Percentiles rank a stretch among this genome's conserved stretches.
These are phyloP conservation scores for Agrocybe pediades DNA, from an alignment of 768 basidiomycete species.

Conservation along the genomic window DNA sequence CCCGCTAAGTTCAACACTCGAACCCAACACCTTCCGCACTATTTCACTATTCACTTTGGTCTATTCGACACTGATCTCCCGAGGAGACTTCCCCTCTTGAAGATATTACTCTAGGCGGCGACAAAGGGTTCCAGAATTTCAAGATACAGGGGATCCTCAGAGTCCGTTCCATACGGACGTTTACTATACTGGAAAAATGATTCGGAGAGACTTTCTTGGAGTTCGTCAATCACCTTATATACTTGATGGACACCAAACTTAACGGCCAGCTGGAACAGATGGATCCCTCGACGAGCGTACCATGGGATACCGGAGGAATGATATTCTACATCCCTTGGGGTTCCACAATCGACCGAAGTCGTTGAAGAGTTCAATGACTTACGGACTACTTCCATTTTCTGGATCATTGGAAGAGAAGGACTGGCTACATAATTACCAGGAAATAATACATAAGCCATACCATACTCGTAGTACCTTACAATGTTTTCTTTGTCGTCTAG, in stretches of 20 bases:
- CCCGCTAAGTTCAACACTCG: slow-evolving; percentile 17
- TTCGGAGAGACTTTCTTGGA: background rate
- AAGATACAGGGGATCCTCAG: background rate
- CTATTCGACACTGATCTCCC: slow-evolving; percentile 29
- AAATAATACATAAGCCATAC: too few relatives aligned
- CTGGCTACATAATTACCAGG: too few relatives aligned
- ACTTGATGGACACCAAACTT: background rate
- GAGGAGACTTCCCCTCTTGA: slow-evolving; percentile 23
- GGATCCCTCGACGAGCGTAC: background rate
- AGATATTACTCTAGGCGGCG: slow-evolving; percentile 36
- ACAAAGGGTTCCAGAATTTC: slow-evolving; percentile 24
- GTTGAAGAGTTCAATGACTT: background rate
- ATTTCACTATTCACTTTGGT: slow-evolving; percentile 40
- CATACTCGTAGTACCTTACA: too few relatives aligned
- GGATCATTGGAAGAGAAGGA: too few relatives aligned
- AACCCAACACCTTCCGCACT: slow-evolving; percentile 29
- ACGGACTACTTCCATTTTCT: too few relatives aligned
- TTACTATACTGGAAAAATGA: background rate
- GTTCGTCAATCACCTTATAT: too few relatives aligned
- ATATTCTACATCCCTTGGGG: background rate
- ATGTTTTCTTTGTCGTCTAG: too few relatives aligned
- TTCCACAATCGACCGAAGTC: slow-evolving; percentile 8
- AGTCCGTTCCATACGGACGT: slow-evolving; percentile 1
- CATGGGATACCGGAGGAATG: background rate
- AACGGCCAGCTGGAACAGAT: background rate